Base-by-base conservation (phyloP, 2,329 filamentous ascomycete species). In the Zymoseptoria passerinii region DNA sequence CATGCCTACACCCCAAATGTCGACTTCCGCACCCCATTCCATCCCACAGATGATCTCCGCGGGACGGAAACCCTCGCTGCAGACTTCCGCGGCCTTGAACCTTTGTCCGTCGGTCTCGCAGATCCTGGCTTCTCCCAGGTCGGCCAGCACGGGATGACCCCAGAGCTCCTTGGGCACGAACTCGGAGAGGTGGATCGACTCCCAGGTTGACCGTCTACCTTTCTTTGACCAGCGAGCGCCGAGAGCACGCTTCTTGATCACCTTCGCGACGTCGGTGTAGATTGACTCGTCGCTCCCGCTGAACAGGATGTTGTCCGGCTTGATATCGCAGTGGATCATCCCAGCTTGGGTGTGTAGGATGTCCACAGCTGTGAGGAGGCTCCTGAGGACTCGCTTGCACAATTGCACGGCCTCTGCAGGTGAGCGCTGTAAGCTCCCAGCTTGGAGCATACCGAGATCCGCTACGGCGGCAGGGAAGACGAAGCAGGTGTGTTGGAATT, bases 1-100 rank as follows among this genome's bases (percentile, higher is more conserved):
- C 51, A 53, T 53, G 28, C 51, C 51, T 2, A 53, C 51, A 18
- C 28, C 28, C 51, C 51, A 53, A 16, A 53, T 53, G 51, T 53
- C 51, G 18, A 53, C 28, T 2, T 35, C 28, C 51, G 51, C 27
- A 10, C 20, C 28, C 51, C 51, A 53, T 5, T 23, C 20, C 18
- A 53, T 35, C 8, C 28, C 51, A 29, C 23, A 53, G 9, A 53
- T 53, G 51, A 53, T 35, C n/a, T 53, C 51, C 8, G 51, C 20
- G 13, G 51, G 28, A 2, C 23, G 51, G 4, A 28, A 53, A 8
- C 20, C 51, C 5, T 16, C 35, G 35, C 35, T 44, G 16, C 35
- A 44, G 35, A 44, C 35, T 18, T 53, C 28, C 6, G 51, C 28
- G 23, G 51, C 18, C 23, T 19, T 27, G 51, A 29, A 53, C 28